These are phyloP conservation scores for Penicillium soppii DNA, from an alignment of 495 filamentous ascomycete genomes.

Conservation along the genomic window DNA sequence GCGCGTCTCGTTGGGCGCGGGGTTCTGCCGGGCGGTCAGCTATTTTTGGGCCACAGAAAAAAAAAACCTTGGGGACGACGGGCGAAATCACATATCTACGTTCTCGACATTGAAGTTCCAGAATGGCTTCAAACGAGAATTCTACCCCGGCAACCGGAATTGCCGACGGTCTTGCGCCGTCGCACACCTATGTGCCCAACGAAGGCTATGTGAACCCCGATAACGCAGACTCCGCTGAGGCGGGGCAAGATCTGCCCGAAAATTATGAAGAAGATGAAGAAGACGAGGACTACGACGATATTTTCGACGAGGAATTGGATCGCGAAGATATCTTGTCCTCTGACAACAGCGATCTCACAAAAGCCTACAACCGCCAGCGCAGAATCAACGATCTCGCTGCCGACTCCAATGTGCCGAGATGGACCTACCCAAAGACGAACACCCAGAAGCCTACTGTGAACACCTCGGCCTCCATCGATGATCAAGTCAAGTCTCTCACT, in stretches of 20 bases:
- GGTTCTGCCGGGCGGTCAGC: slow-evolving; percentile 45
- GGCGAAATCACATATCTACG: neutral
- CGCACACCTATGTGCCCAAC: slow-evolving; percentile 55
- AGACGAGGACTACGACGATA: slow-evolving; percentile 58
- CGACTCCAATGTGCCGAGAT: slow-evolving; percentile 55
- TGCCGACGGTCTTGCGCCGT: slow-evolving; percentile 49
- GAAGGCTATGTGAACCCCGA: slow-evolving; percentile 50
- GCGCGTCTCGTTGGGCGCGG: slow-evolving; percentile 38
- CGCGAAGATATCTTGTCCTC: slow-evolving; percentile 58
- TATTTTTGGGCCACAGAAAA: slow-evolving; percentile 35
- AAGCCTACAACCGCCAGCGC: slow-evolving; percentile 87
- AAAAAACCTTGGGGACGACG: slow-evolving; percentile 21
- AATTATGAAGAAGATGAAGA: slow-evolving; percentile 38
- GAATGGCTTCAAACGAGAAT: slow-evolving; percentile 28
- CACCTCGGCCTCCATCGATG: slow-evolving; percentile 73
- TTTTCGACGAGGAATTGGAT: slow-evolving; percentile 56
- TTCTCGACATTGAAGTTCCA: slow-evolving; percentile 11
- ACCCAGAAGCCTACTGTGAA: slow-evolving; percentile 82
- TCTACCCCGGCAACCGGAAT: slow-evolving; percentile 22
- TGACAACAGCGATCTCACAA: slow-evolving; percentile 71
- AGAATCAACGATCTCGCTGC: slow-evolving; percentile 56
- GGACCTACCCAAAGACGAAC: slow-evolving; percentile 71
- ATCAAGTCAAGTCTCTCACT: slow-evolving; percentile 79
- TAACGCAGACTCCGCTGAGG: slow-evolving; percentile 29
- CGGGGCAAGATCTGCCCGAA: slow-evolving; percentile 35